phyloP scores from a whole-genome alignment of 116 monocot species.

The Dioscorea cayenensis region DNA sequence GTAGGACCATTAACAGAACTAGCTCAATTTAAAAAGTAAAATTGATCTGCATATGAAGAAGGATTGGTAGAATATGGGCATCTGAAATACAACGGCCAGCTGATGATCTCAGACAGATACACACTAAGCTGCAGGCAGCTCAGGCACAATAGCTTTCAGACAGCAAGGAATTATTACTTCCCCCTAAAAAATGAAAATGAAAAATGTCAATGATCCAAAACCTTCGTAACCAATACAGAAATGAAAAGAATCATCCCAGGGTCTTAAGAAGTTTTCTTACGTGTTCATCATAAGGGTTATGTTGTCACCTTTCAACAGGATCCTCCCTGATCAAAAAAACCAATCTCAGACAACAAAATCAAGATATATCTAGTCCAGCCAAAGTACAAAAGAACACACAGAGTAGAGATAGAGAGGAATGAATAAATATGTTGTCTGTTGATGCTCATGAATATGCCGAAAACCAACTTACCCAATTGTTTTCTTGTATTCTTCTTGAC shows the following conservation, averaged over 20 bases:
- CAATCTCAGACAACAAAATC: not conserved
- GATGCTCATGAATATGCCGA: not conserved
- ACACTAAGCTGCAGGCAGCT: no score
- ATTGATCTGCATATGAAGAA: no score
- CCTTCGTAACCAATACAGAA: not conserved
- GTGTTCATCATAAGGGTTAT: conserved; percentile 82
- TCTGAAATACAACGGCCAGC: no score
- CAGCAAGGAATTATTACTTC: not conserved
- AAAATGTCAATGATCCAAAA: not conserved
- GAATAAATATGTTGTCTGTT: not conserved
- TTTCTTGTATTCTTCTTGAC: conserved; percentile 81
- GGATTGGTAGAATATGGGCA: no score
- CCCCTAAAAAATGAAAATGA: conserved; percentile 1
- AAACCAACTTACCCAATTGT: conserved; percentile 33
- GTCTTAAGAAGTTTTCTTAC: conserved; percentile 16
- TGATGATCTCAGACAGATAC: not conserved
- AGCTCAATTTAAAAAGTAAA: no score
- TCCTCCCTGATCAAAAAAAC: conserved; percentile 30
- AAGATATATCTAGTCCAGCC: no score
- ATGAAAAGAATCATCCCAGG: not conserved
- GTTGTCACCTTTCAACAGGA: conserved; percentile 66
- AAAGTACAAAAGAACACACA: no score
- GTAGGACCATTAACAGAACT: no score
- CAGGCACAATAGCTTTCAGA: no score
- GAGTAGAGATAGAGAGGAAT: not conserved